These are phyloP conservation scores for Symbiotaphrina buchneri DNA, from an alignment of 495 filamentous ascomycete species.

Conservation along the genomic window DNA sequence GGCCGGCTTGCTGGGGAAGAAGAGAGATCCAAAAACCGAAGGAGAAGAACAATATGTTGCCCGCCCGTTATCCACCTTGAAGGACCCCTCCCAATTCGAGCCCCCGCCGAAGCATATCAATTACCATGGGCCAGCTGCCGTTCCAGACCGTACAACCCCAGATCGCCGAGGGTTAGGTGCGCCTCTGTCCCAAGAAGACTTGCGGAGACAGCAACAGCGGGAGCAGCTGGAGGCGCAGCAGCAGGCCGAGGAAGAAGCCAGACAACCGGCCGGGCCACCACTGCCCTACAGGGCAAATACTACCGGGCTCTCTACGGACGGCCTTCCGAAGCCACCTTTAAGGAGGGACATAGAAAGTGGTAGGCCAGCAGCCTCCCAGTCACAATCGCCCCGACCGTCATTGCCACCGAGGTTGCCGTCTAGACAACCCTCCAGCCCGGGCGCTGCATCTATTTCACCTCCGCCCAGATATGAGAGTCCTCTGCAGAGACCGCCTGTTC, in stretches of 20 bases:
- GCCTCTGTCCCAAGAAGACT: slow-evolving; percentile 19
- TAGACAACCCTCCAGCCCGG: slow-evolving; percentile 29
- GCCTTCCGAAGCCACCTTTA: slow-evolving; percentile 50
- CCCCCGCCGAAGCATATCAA: slow-evolving; percentile 59
- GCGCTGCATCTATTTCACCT: slow-evolving; percentile 19
- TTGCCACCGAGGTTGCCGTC: slow-evolving; percentile 60
- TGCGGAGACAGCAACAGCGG: slow-evolving; percentile 17
- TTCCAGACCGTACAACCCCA: slow-evolving; percentile 23
- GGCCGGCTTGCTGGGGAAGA: slow-evolving; percentile 16
- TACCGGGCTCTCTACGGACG: slow-evolving; percentile 41
- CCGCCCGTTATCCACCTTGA: slow-evolving; percentile 49
- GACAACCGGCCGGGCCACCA: slow-evolving; percentile 28
- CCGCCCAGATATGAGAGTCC: slow-evolving; percentile 28
- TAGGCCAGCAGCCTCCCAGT: no score
- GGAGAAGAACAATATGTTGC: slow-evolving; percentile 26
- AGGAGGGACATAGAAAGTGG: slow-evolving; percentile 14
- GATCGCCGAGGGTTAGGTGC: slow-evolving; percentile 24
- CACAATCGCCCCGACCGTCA: slow-evolving; percentile 20
- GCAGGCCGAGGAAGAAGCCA: slow-evolving; percentile 15
- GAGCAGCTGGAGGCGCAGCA: slow-evolving; percentile 16
- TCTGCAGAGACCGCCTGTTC: slow-evolving; percentile 11
- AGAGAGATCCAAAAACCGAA: slow-evolving; percentile 20
- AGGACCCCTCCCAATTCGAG: slow-evolving; percentile 66
- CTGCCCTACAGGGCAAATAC: slow-evolving; percentile 46
- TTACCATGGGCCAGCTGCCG: slow-evolving; percentile 29